phyloP scores from a whole-genome alignment of 2,329 filamentous ascomycete species.

The Exophiala spinifera region DNA sequence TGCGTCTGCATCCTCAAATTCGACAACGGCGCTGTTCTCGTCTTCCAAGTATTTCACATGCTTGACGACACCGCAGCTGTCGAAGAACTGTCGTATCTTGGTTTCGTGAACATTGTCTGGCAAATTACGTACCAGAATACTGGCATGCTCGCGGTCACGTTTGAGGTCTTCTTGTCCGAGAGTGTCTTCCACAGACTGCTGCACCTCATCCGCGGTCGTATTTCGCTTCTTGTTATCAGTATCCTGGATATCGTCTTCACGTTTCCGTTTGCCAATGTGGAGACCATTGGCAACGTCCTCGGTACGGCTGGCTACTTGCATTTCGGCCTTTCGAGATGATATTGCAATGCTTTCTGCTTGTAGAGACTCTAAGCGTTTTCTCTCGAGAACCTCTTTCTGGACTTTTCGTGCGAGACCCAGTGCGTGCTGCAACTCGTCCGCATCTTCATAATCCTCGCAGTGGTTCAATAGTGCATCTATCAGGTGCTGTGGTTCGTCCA shows the following conservation, averaged over 20 bases:
- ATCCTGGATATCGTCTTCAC: slow-evolving; percentile 56
- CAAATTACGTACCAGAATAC: slow-evolving; percentile 75
- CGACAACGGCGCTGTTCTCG: slow-evolving; percentile 70
- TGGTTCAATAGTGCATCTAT: slow-evolving; percentile 47
- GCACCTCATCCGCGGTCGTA: slow-evolving; percentile 46
- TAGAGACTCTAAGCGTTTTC: slow-evolving; percentile 63
- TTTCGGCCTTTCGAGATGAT: slow-evolving; percentile 30
- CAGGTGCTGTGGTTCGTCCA: slow-evolving; percentile 52
- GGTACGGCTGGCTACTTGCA: slow-evolving; percentile 31
- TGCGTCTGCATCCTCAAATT: slow-evolving; percentile 79
- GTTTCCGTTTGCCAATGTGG: slow-evolving; percentile 66
- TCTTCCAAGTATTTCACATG: slow-evolving; percentile 69
- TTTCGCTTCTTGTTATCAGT: slow-evolving; percentile 65
- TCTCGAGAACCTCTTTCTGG: slow-evolving; percentile 60
- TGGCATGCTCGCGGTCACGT: slow-evolving; percentile 87
- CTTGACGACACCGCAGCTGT: slow-evolving; percentile 81
- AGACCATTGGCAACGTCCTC: slow-evolving; percentile 29
- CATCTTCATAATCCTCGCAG: slow-evolving; percentile 86
- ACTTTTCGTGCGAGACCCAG: slow-evolving; percentile 70
- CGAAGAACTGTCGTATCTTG: slow-evolving; percentile 83
- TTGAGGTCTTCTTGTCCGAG: slow-evolving; percentile 49
- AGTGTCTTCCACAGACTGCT: slow-evolving; percentile 35
- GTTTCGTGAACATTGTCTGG: slow-evolving; percentile 67
- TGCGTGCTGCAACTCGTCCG: slow-evolving; percentile 69
- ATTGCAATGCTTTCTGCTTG: slow-evolving; percentile 48